Evolutionary conservation across 805 yeast species (phyloP).

Genomic region (Saturnispora silvae): DNA sequence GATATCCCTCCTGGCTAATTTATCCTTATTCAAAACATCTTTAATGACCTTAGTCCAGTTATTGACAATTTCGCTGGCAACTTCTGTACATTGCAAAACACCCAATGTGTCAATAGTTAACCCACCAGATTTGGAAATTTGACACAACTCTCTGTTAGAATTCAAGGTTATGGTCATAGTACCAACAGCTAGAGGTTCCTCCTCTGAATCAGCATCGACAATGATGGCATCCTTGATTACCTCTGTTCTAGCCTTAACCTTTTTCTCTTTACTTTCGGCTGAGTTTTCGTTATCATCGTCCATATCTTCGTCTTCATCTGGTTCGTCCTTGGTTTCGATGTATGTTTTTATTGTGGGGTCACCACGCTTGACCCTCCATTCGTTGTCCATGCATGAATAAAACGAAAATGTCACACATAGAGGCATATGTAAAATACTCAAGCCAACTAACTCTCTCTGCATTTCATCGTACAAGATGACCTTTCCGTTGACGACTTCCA

Average conservation of each 20-base stretch:
- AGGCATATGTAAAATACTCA: constrained; percentile 82
- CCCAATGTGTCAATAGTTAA: constrained; percentile 64
- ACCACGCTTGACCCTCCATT: constrained; percentile 57
- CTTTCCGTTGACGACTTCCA: constrained; percentile 50
- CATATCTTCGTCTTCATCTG: constrained; percentile 7
- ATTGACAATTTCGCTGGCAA: constrained; percentile 56
- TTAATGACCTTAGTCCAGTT: constrained; percentile 55
- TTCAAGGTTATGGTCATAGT: constrained; percentile 77
- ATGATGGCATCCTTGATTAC: constrained; percentile 48
- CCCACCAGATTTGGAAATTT: constrained; percentile 85
- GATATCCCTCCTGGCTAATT: constrained; percentile 18
- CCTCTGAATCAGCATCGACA: constrained; percentile 68
- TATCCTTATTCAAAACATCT: constrained; percentile 43
- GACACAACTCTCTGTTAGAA: constrained; percentile 85
- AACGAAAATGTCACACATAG: constrained; percentile 84
- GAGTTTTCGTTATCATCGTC: constrained; percentile 1
- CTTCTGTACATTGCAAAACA: constrained; percentile 56
- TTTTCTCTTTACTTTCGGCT: constrained; percentile 1
- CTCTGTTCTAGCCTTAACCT: constrained; percentile 21
- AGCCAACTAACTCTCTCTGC: constrained; percentile 80
- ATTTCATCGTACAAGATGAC: constrained; percentile 58
- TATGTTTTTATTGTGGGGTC: constrained; percentile 7
- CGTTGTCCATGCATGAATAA: constrained; percentile 55
- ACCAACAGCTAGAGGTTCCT: constrained; percentile 70
- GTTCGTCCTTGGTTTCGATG: background rate